Evolutionary conservation across 129 eudicot species (phyloP).

Genomic region (Flaveria ramosissima): DNA sequence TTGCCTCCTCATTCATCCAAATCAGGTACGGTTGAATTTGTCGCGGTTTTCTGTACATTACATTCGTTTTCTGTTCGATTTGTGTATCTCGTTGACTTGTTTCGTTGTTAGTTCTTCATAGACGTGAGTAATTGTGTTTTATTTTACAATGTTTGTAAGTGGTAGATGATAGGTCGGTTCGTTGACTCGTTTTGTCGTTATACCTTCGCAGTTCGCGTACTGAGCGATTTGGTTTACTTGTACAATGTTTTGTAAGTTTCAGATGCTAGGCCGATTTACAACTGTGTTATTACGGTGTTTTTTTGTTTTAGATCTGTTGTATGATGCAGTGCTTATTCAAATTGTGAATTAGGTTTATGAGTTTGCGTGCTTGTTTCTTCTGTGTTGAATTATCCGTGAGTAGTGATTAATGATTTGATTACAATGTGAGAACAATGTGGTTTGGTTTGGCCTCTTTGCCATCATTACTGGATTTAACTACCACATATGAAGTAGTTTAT

Average conservation of each 20-base stretch:
- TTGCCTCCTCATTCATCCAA: constrained; percentile 12
- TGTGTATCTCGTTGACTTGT: not conserved
- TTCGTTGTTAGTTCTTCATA: not conserved
- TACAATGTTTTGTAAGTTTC: constrained; percentile 11
- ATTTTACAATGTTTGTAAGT: not conserved
- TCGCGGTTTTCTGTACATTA: not conserved
- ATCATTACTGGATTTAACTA: not conserved
- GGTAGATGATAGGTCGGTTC: not conserved
- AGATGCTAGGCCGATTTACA: not conserved
- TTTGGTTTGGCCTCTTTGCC: not conserved
- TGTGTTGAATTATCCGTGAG: not conserved
- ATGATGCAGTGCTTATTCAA: constrained; percentile 2
- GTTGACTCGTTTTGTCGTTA: too few species aligned
- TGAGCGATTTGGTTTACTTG: not conserved
- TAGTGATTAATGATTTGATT: constrained; percentile 2
- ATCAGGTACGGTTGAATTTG: constrained; percentile 26
- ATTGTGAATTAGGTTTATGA: constrained; percentile 26
- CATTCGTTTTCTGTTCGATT: not conserved
- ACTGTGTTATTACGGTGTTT: not conserved
- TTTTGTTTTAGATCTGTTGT: constrained; percentile 12
- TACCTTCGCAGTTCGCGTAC: too few species aligned
- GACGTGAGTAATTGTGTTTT: not conserved
- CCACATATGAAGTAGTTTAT: not conserved
- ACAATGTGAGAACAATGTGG: constrained; percentile 17
- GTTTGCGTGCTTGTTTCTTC: not conserved